Evolutionary conservation across 2,329 filamentous ascomycete species (phyloP).

Genomic region (Fusarium sp.): DNA sequence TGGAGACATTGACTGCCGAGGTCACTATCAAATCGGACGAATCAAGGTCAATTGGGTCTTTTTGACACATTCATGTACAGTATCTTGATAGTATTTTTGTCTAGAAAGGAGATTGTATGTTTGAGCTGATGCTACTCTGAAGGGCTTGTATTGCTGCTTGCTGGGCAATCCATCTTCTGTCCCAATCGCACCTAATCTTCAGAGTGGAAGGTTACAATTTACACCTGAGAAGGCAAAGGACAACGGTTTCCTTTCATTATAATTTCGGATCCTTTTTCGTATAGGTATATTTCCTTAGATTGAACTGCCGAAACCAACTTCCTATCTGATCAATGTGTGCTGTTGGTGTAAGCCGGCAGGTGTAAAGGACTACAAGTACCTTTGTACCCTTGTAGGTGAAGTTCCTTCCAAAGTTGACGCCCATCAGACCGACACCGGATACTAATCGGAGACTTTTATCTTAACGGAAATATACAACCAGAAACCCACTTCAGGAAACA

Average conservation of each 20-base stretch:
- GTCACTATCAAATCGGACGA: neutral
- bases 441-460: neutral
- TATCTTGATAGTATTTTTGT: neutral
- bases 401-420: neutral
- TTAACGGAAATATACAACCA: neutral
- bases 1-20: neutral
- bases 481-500: neutral
- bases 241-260: neutral
- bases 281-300: too few species aligned
- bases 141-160: neutral
- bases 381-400: neutral
- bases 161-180: neutral
- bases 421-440: neutral
- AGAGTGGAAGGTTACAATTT: neutral
- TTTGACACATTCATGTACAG: neutral
- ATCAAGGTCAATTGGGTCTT: neutral
- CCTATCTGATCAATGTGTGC: neutral
- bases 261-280: neutral
- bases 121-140: too few species aligned
- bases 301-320: neutral
- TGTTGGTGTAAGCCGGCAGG: neutral
- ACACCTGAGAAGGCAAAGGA: neutral
- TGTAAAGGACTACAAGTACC: neutral
- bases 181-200: neutral
- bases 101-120: neutral